These are phyloP conservation scores for Thielaviopsis ethacetica DNA, from an alignment of 2,329 filamentous ascomycete species.

Conservation along the genomic window DNA sequence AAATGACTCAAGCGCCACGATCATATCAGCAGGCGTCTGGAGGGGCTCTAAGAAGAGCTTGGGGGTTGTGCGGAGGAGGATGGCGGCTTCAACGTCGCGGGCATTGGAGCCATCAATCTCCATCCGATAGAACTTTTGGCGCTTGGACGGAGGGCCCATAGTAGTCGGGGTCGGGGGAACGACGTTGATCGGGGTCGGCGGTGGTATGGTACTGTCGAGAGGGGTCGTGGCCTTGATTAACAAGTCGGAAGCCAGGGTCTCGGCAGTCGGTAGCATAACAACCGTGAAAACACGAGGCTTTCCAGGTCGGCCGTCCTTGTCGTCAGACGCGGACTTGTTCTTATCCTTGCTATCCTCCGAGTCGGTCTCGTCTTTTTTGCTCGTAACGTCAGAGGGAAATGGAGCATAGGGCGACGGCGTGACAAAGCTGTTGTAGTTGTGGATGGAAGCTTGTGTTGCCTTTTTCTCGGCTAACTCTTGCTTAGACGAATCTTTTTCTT, in stretches of 20 bases:
- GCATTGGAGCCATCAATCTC: conserved; percentile 61
- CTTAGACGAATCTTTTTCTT: conserved; percentile 41
- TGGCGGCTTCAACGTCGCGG: conserved; percentile 57
- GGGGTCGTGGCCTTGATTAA: conserved; percentile 60
- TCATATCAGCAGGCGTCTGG: conserved; percentile 48
- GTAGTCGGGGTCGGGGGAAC: conserved; percentile 47
- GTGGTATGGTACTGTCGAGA: conserved; percentile 20
- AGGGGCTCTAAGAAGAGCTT: conserved; percentile 67
- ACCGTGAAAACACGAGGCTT: conserved; percentile 58
- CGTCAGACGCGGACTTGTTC: conserved; percentile 33
- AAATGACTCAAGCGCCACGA: conserved; percentile 53
- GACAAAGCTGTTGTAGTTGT: conserved; percentile 80
- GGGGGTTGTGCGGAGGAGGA: conserved; percentile 57
- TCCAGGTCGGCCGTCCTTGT: conserved; percentile 27
- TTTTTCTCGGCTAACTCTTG: conserved; percentile 38
- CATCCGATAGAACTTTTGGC: conserved; percentile 53
- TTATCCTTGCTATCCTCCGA: conserved; percentile 22
- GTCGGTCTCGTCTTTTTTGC: conserved; percentile 11
- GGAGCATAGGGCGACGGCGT: conserved; percentile 77
- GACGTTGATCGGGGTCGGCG: conserved; percentile 30
- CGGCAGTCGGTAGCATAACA: conserved; percentile 70
- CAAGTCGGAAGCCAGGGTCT: conserved; percentile 61
- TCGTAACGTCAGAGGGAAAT: conserved; percentile 45
- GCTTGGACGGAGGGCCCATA: conserved; percentile 43
- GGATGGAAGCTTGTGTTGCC: conserved; percentile 61